Evolutionary conservation across 176 grass and related monocot genomes (phyloP).

Genomic region (Eleusine coracana): DNA sequence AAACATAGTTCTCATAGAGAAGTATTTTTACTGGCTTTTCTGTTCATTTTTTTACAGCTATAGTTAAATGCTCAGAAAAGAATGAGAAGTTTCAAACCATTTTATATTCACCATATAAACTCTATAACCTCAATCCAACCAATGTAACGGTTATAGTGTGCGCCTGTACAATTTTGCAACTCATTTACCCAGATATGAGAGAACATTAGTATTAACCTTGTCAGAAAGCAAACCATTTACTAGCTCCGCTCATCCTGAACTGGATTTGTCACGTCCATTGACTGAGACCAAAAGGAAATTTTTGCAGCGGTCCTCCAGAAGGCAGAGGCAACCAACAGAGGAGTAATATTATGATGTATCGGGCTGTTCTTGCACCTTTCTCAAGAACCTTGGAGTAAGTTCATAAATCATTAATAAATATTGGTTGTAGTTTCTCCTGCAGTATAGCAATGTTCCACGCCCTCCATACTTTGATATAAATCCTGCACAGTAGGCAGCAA

Average conservation of each 20-base stretch:
- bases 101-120: constrained; percentile 34
- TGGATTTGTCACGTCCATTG: constrained; percentile 25
- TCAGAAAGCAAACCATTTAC: constrained; percentile 48
- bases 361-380: constrained; percentile 16
- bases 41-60: constrained; percentile 47
- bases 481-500: constrained; percentile 33
- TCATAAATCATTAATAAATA: constrained; percentile 14
- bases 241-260: constrained; percentile 29
- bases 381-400: constrained; percentile 13
- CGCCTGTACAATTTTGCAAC: constrained; percentile 58
- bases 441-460: constrained; percentile 27
- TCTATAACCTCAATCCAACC: constrained; percentile 34
- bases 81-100: background rate
- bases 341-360: background rate
- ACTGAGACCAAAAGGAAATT: background rate
- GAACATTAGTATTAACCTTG: constrained; percentile 68
- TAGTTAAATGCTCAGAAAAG: constrained; percentile 7
- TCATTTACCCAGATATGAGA: constrained; percentile 45
- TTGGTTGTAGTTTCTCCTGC: constrained; percentile 9
- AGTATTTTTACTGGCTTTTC: constrained; percentile 26
- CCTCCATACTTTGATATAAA: constrained; percentile 11
- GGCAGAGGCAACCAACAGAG: constrained; percentile 1
- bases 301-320: constrained; percentile 4
- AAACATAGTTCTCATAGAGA: constrained; percentile 25
- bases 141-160: constrained; percentile 41